Evolutionary conservation across 257 asterid species (phyloP), one percentile per base, ranked within the genome.

Genomic region (Scutellaria barbata): DNA sequence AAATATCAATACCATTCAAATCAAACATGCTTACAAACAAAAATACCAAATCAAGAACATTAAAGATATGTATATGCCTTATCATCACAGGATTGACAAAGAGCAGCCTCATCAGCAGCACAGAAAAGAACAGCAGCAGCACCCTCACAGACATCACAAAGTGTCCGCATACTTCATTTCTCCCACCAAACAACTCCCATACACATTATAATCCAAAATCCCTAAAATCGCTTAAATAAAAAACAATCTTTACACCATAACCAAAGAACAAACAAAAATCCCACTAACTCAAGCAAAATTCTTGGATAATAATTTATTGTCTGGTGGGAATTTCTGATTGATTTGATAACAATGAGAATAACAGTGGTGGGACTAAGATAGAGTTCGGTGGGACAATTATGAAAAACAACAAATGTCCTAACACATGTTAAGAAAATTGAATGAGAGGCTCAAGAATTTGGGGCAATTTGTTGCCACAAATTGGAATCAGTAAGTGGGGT

Each of bases 31-130:
- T 0, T 2, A 0, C 17, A n/a, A 50, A 50, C 8, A 6, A 53
- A 17, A 52, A 52, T n/a, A 30, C 35, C 35, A 56, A 73, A 72
- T 33, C 6, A 67, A 33, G 52, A 14, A 64, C 17, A 39, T 11
- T 13, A 45, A 45, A 45, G n/a, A 45, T 7, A 22, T 10, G 20
- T 18, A 18, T 22, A 69, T 51, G 83, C 95, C 89, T 88, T 88
- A 25, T 88, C 84, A 67, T 88, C 95, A 51, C 95, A 88, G 72
- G 85, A 54, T 10, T 82, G 81, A 72, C 95, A 88, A 30, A 88
- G 86, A 68, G 89, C 86, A 43, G 95, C 95, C 79, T 88, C 95
- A 48, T 88, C 95, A 14, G 92, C 95, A 11, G 92, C 92, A 69
- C 95, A 88, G 67, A 88, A 88, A 30, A 88, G 79, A 53, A 86